A percentile compares a stretch with the other conserved stretches of the same genome.
phyloP scores from a whole-genome alignment of 129 eudicot species.

The Flaveria ramosissima region DNA sequence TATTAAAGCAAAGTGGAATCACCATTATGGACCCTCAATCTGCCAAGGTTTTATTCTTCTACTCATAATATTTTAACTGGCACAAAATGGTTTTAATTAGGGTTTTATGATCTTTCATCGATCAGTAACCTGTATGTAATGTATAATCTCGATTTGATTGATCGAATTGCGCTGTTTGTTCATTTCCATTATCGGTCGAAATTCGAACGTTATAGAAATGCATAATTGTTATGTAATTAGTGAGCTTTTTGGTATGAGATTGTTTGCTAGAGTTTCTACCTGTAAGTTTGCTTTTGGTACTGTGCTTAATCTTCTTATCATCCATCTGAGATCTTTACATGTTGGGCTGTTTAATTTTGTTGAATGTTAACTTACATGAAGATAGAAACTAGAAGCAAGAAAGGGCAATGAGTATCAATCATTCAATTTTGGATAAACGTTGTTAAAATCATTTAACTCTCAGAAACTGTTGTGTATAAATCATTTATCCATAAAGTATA shows the following conservation, averaged over 20 bases:
- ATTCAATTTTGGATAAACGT: neutral
- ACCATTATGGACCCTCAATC: conserved; percentile 54
- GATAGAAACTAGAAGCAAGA: no score
- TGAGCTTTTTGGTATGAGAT: conserved; percentile 6
- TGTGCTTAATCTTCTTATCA: neutral
- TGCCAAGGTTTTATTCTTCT: conserved; percentile 44
- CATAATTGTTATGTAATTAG: neutral
- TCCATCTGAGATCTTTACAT: no score
- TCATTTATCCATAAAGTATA: neutral
- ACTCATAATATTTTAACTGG: neutral
- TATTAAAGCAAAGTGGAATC: conserved; percentile 42
- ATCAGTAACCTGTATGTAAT: neutral
- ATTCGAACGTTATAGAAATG: conserved; percentile 5
- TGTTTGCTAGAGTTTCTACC: neutral
- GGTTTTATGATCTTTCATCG: neutral
- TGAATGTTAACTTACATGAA: no score
- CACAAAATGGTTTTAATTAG: neutral
- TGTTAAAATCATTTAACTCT: neutral
- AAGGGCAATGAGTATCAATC: neutral
- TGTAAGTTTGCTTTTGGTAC: no score
- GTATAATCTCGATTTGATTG: neutral
- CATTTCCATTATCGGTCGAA: neutral
- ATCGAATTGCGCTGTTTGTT: conserved; percentile 5
- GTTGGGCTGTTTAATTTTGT: no score
- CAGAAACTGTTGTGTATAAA: neutral